These are phyloP conservation scores for Byssochlamys sp. DNA, from an alignment of 2,329 filamentous ascomycete species.

Conservation along the genomic window DNA sequence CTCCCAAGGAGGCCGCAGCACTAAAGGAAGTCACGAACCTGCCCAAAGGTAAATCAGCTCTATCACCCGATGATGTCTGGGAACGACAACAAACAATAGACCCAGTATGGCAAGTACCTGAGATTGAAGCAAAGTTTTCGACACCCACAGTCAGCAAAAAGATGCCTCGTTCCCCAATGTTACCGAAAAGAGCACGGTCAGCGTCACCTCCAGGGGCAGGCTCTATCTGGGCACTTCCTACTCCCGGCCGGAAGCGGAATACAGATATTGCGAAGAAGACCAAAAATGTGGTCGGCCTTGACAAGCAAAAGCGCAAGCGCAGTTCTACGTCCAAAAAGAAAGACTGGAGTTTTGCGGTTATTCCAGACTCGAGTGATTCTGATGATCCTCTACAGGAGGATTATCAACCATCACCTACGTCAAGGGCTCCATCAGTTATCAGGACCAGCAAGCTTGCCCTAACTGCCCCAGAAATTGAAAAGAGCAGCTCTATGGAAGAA, in stretches of 20 bases:
- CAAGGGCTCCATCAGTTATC: constrained; percentile 8
- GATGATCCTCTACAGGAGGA: constrained; percentile 34
- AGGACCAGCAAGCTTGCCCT: not conserved
- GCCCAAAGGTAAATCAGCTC: not conserved
- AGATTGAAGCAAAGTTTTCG: constrained; percentile 17
- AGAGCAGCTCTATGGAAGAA: not conserved
- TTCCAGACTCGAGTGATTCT: constrained; percentile 29
- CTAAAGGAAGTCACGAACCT: not conserved
- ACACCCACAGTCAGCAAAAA: constrained; percentile 15
- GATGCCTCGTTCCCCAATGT: constrained; percentile 4
- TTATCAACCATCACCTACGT: constrained; percentile 21
- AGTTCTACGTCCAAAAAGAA: constrained; percentile 20
- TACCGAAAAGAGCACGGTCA: constrained; percentile 9
- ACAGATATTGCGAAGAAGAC: constrained; percentile 14
- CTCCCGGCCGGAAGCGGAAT: constrained; percentile 11
- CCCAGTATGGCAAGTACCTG: constrained; percentile 22
- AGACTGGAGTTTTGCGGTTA: constrained; percentile 30
- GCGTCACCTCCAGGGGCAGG: constrained; percentile 25
- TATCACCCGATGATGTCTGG: not conserved
- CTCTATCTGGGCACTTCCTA: constrained; percentile 30
- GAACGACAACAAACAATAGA: constrained; percentile 11
- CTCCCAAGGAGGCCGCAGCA: not conserved
- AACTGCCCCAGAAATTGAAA: not conserved
- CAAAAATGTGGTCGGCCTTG: constrained; percentile 11
- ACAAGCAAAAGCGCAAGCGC: constrained; percentile 14